Conservation (phyloP, 768 basidiomycete species). For the Tricholoma matsutake region DNA sequence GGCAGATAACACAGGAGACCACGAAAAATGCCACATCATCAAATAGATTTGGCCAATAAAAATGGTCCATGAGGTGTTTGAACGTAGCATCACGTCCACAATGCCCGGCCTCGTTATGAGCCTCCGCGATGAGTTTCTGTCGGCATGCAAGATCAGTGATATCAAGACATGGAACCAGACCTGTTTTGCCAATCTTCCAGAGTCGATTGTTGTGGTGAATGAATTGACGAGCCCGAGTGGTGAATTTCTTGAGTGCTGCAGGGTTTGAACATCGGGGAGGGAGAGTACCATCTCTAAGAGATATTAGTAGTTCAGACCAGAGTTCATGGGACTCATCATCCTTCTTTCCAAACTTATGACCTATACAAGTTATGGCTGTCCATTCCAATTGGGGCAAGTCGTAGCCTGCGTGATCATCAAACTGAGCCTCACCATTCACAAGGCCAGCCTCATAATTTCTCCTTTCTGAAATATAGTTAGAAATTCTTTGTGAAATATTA, state of each 20-base stretch:
- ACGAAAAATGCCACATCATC: conserved; percentile 25
- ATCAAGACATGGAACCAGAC: conserved; percentile 20
- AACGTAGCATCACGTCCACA: conserved; percentile 26
- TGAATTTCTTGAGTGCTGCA: not conserved
- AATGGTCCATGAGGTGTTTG: conserved; percentile 15
- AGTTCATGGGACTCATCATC: conserved; percentile 7
- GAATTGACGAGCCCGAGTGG: conserved; percentile 8
- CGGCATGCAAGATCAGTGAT: conserved; percentile 14
- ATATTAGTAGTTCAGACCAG: conserved; percentile 14
- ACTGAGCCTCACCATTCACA: no score
- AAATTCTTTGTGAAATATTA: no score
- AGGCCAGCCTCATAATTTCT: no score
- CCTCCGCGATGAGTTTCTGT: conserved; percentile 16
- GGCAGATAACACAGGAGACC: no score
- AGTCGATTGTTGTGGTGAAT: conserved; percentile 18
- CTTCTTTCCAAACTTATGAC: conserved; percentile 7
- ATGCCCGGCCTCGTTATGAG: conserved; percentile 28
- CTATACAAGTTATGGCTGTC: not conserved
- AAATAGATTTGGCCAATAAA: conserved; percentile 36
- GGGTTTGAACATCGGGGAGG: not conserved
- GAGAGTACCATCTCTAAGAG: not conserved
- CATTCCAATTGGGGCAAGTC: not conserved
- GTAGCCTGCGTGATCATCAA: no score
- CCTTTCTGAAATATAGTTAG: no score
- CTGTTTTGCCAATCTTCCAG: conserved; percentile 13